phyloP scores from a whole-genome alignment of 257 asterid genomes.

The Catharanthus roseus region DNA sequence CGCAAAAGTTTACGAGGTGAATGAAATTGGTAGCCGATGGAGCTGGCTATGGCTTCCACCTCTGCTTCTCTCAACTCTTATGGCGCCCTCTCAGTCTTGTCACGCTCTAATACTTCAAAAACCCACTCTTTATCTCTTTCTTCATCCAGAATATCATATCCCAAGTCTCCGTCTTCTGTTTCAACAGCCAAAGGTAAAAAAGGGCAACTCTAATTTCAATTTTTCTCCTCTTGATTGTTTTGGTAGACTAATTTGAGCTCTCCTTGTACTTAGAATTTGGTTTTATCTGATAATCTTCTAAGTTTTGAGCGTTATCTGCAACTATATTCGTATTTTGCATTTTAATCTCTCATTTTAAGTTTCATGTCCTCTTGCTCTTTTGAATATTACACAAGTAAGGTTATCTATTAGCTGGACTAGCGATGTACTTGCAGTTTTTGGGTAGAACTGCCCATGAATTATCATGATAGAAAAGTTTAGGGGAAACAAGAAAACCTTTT shows the following conservation, averaged over 20 bases:
- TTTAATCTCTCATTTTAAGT: too few relatives aligned
- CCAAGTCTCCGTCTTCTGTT: constrained; percentile 6
- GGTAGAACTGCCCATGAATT: too few relatives aligned
- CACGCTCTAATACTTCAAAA: constrained; percentile 4
- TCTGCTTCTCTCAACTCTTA: constrained; percentile 5
- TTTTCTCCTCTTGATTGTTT: background rate
- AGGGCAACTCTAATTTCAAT: background rate
- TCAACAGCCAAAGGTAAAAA: constrained; percentile 15
- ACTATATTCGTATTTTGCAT: too few relatives aligned
- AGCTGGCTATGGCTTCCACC: constrained; percentile 9
- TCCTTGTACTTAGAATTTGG: too few relatives aligned
- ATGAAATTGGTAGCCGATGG: background rate
- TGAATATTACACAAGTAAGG: too few relatives aligned
- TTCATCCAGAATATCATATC: background rate
- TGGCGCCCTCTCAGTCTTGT: background rate
- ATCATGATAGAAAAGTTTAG: too few relatives aligned
- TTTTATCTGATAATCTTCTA: too few relatives aligned
- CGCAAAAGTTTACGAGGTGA: background rate
- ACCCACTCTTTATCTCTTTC: background rate
- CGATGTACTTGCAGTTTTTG: too few relatives aligned
- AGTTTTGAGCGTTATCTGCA: too few relatives aligned
- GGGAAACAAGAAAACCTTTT: too few relatives aligned
- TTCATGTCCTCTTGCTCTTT: too few relatives aligned
- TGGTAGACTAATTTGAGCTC: background rate
- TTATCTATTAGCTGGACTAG: too few relatives aligned